A percentile compares a stretch with the other conserved stretches of the same genome.
These are phyloP conservation scores for Closterium sp. DNA, from an alignment of 139 green algal species.

Conservation along the genomic window DNA sequence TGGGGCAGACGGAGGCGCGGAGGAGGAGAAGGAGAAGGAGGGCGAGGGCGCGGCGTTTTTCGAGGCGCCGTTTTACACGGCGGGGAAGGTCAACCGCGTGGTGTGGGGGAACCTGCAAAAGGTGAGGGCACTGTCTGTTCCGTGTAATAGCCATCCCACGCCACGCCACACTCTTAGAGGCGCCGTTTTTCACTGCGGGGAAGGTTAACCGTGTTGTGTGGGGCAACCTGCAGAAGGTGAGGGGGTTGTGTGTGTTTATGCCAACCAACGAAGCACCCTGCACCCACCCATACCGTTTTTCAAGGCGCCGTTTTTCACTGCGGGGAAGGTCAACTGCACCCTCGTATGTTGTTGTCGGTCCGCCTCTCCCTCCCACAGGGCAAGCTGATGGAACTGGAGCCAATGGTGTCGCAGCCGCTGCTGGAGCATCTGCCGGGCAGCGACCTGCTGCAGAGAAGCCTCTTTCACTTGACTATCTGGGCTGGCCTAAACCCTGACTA, in stretches of 20 bases:
- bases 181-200: background rate
- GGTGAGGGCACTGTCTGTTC: background rate
- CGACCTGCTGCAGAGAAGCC: slow-evolving; percentile 14
- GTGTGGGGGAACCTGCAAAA: background rate
- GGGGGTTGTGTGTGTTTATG: background rate
- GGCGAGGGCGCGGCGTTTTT: background rate
- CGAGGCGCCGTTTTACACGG: background rate
- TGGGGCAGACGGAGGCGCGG: background rate
- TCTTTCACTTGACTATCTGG: slow-evolving; percentile 29
- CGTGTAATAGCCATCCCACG: too few relatives aligned
- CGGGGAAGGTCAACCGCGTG: background rate
- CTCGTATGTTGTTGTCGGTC: too few relatives aligned
- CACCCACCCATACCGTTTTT: background rate
- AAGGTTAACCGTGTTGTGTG: background rate
- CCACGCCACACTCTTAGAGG: background rate
- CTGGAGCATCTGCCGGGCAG: slow-evolving; percentile 23
- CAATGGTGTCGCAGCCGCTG: background rate
- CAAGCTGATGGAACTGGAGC: background rate
- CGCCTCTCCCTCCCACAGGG: background rate
- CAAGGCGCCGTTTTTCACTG: background rate
- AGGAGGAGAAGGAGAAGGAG: background rate
- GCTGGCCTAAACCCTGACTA: too few relatives aligned
- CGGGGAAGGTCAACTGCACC: background rate
- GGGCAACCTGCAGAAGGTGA: background rate
- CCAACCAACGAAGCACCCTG: too few relatives aligned